Conservation (phyloP, 768 basidiomycete species). For the Leccinum imitatum region DNA sequence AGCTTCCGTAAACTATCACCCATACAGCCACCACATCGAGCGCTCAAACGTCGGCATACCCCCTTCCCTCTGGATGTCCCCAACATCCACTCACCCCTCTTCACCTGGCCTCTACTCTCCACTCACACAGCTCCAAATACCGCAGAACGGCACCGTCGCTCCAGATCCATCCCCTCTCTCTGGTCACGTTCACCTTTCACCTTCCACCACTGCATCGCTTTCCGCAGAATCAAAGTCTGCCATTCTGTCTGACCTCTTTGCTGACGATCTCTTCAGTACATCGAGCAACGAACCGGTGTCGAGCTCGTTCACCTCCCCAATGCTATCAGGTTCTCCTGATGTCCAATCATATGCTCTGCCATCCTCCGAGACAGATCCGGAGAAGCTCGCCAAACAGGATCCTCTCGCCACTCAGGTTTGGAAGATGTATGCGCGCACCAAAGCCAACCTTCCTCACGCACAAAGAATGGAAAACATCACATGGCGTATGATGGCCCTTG, state of each 20-base stretch:
- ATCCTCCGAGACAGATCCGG: constrained; percentile 52
- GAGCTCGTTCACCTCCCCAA: constrained; percentile 63
- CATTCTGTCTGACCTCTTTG: constrained; percentile 67
- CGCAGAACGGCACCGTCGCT: constrained; percentile 31
- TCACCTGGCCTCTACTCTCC: constrained; percentile 43
- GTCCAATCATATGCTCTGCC: constrained; percentile 46
- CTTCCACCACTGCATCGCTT: constrained; percentile 46
- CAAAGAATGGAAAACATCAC: constrained; percentile 98
- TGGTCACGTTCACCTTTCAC: constrained; percentile 36
- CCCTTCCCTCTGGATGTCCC: constrained; percentile 86
- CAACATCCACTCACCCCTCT: constrained; percentile 49
- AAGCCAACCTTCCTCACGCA: constrained; percentile 85
- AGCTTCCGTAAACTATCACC: constrained; percentile 21
- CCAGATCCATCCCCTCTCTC: constrained; percentile 37
- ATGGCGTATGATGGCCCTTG: constrained; percentile 98
- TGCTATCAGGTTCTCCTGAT: constrained; percentile 68
- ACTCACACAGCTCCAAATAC: constrained; percentile 38
- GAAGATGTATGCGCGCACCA: constrained; percentile 93
- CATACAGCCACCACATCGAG: constrained; percentile 40
- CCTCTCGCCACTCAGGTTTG: constrained; percentile 95
- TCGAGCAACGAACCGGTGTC: constrained; percentile 34
- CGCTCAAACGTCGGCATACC: constrained; percentile 57
- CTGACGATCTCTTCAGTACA: constrained; percentile 60
- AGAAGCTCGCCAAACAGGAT: constrained; percentile 74
- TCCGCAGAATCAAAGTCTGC: constrained; percentile 56